Base-by-base conservation (phyloP, 192 early-diverging fungal genomes). In the Allomyces arbusculus region DNA sequence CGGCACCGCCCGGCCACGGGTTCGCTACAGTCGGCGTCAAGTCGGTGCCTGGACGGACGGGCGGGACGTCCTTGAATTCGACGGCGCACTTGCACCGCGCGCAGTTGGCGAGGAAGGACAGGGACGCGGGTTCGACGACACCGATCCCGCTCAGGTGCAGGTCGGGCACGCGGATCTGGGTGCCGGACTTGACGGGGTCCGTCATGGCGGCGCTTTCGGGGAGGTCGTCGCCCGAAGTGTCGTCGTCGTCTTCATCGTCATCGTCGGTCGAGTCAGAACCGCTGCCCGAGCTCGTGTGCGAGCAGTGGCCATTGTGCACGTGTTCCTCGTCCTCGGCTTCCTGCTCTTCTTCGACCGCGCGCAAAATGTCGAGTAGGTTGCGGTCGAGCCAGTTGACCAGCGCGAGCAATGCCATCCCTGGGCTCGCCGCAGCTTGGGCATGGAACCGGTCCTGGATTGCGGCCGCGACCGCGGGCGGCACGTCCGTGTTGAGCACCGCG, bases 91-190 rank as follows among this genome's bases (percentile, higher is more conserved):
- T 91, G 80, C 92, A 94, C 1, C 89, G 78, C n/a, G 65, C 72
- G 68, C 92, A 94, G 14, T 82, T 80, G 8, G 90, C 82, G 0
- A 80, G 62, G 9, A 91, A 44, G 62, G 76, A 82, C 10, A 92
- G 80, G 5, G 76, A 75, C 3, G 74, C 72, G 72, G 86, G 87
- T 66, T 84, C 74, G 7, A 89, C 67, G 7, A 92, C 68, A 0
- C 87, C 75, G 14, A 94, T 80, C 66, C 83, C 80, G n/a, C 78
- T 76, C 11, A 91, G 63, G 6, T 75, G 63, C 0, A 80, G 69
- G 20, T 83, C 72, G 0, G 83, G 79, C 62, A 94, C 74, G 10
- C 87, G 77, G 61, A 92, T 81, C 62, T 88, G 85, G 14, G 82
- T 89, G n/a, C 89, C 91, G 16, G 50, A 58, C 50, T 58, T 58